phyloP scores from a whole-genome alignment of 805 yeast genomes.

The Monosporozyma yasuniensis region DNA sequence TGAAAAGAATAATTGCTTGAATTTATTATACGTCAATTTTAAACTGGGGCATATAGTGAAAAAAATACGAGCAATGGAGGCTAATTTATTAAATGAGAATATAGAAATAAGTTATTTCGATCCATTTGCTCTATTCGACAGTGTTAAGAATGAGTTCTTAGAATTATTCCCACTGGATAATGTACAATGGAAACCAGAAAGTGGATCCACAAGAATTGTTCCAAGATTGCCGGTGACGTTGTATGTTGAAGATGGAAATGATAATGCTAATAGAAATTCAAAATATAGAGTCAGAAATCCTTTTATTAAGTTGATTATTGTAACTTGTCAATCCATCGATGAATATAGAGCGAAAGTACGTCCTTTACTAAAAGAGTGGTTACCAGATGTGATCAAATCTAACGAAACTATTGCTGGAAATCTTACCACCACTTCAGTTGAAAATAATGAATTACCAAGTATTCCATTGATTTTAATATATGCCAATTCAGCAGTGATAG shows the following conservation, averaged over 20 bases:
- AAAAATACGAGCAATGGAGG: not conserved
- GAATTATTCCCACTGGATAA: conserved; percentile 24
- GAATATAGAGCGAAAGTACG: conserved; percentile 71
- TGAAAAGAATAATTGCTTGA: not conserved
- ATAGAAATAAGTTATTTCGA: conserved; percentile 28
- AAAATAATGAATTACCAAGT: conserved; percentile 1
- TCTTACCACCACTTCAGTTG: not conserved
- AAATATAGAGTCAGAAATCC: not conserved
- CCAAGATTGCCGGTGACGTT: conserved; percentile 17
- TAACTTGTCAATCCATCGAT: conserved; percentile 59
- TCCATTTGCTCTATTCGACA: conserved; percentile 29
- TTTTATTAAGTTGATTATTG: conserved; percentile 58
- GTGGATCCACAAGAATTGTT: conserved; percentile 22
- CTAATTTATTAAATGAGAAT: not conserved
- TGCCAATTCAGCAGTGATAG: conserved; percentile 25
- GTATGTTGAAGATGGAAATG: conserved; percentile 11
- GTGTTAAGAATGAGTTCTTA: conserved; percentile 22
- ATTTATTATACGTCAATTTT: not conserved
- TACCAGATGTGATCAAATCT: conserved; percentile 24
- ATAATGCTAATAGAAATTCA: not conserved
- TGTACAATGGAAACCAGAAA: conserved; percentile 26
- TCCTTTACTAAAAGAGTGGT: conserved; percentile 78
- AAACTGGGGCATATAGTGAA: not conserved
- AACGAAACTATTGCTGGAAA: not conserved
- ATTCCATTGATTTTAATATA: conserved; percentile 22